Evolutionary conservation across 169 alveolate genomes (phyloP), one percentile per base, ranked within the genome.

Genomic region (Plasmodium reichenowi): DNA sequence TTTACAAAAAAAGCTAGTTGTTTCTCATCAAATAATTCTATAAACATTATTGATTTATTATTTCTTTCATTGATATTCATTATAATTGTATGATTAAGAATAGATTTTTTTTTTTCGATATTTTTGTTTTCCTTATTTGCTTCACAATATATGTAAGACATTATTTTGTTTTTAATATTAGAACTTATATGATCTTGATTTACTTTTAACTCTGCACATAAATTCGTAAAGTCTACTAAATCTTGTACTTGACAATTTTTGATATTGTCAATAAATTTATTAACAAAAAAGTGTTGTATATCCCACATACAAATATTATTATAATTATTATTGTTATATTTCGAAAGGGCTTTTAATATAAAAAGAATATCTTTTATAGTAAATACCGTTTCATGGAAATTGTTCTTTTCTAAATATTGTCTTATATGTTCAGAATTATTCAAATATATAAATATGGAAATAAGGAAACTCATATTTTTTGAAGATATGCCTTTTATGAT

Each of bases 151-250:
- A 22, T 52, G 45, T 8, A 7, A 7, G 73, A 62, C 20, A 22
- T 70, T 9, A 86, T 43, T 71, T 52, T 86, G 10, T 58, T 66
- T 10, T 4, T 45, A 58, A 86, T 86, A 48, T 56, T 45, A 50
- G 17, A 15, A 22, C 70, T 70, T 45, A 86, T 86, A 62, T 13
- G 45, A 2, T 48, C 47, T 26, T 52, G 47, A 66, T 50, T 86
- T n/a, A 13, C 15, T 86, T 86, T 86, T 24, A 86, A 43, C 24
- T 86, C 87, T 52, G 92, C 92, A 64, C 92, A 86, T 45, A 71
- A 72, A 22, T 86, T 60, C n/a, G 88, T 86, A 60, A 86, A 86
- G 7, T 86, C 88, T 12, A 86, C 86, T 12, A 86, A 54, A 54
- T 86, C 87, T 13, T 47, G 60, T 54, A 62, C 70, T 26, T 50